Evolutionary conservation across 2,329 filamentous ascomycete genomes (phyloP).

Genomic region (Botrytis hyacinthi): DNA sequence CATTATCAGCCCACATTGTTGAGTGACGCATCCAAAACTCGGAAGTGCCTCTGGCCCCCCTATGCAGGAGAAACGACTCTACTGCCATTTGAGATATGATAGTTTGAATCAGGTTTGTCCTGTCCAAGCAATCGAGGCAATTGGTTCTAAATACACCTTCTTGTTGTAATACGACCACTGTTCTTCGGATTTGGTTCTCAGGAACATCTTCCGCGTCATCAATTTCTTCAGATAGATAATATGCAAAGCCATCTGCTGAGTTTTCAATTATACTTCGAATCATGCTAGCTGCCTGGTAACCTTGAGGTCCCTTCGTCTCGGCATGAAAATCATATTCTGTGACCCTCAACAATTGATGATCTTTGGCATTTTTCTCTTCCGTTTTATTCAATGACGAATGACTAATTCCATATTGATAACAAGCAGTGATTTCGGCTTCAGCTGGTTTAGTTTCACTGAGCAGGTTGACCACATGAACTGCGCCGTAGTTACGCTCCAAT

Average conservation of each 20-base stretch:
- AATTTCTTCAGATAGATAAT: constrained; percentile 76
- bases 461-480: constrained; percentile 88
- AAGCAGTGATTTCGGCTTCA: constrained; percentile 77
- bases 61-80: constrained; percentile 76
- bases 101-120: constrained; percentile 94
- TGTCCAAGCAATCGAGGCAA: constrained; percentile 91
- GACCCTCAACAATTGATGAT: constrained; percentile 72
- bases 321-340: constrained; percentile 97
- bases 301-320: constrained; percentile 80
- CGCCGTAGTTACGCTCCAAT: constrained; percentile 83
- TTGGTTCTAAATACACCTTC: constrained; percentile 96
- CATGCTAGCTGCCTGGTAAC: constrained; percentile 86
- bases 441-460: constrained; percentile 86
- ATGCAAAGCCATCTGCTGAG: constrained; percentile 87
- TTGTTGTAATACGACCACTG: constrained; percentile 77
- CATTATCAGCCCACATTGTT: constrained; percentile 95
- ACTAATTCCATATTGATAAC: constrained; percentile 75
- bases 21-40: constrained; percentile 94
- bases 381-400: constrained; percentile 68
- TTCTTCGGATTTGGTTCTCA: constrained; percentile 41
- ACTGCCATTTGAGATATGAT: constrained; percentile 93
- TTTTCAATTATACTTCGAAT: constrained; percentile 76
- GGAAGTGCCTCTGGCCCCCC: constrained; percentile 63
- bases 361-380: constrained; percentile 54
- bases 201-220: constrained; percentile 44